These are phyloP conservation scores for Oidiodendron maius DNA, from an alignment of 495 filamentous ascomycete species.

Conservation along the genomic window DNA sequence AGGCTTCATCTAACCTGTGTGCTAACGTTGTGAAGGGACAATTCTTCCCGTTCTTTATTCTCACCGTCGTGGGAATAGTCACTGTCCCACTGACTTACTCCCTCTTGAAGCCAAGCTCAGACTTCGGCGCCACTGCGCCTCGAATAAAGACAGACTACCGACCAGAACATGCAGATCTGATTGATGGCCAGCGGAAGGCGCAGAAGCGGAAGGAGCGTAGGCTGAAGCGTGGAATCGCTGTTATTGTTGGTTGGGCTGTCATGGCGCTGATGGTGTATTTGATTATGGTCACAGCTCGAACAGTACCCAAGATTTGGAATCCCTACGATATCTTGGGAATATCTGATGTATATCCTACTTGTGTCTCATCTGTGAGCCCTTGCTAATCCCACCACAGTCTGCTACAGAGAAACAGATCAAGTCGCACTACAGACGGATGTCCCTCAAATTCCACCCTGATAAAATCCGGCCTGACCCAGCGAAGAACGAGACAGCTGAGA, in stretches of 20 bases:
- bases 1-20: not conserved
- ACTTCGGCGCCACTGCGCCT: conserved; percentile 45
- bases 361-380: conserved; percentile 13
- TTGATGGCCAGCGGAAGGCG: conserved; percentile 78
- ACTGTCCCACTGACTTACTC: conserved; percentile 89
- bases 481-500: conserved; percentile 85
- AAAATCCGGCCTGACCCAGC: conserved; percentile 75
- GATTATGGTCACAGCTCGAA: conserved; percentile 72
- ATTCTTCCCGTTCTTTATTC: conserved; percentile 98
- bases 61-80: conserved; percentile 81
- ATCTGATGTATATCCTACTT: conserved; percentile 55
- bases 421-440: conserved; percentile 77
- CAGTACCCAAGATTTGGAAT: conserved; percentile 79
- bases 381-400: conserved; percentile 42
- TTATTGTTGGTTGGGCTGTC: conserved; percentile 68
- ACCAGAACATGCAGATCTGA: conserved; percentile 74
- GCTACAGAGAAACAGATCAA: conserved; percentile 87
- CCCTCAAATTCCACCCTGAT: conserved; percentile 85
- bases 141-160: conserved; percentile 63
- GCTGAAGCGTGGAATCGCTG: conserved; percentile 77
- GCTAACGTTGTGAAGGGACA: conserved; percentile 56
- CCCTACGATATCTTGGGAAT: conserved; percentile 91
- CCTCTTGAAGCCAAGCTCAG: conserved; percentile 71
- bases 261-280: conserved; percentile 93
- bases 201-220: conserved; percentile 86